Percentiles rank a stretch among this genome's conserved stretches.
These are phyloP conservation scores for Guadua angustifolia DNA, from an alignment of 176 grass and related monocot genomes.

Conservation along the genomic window DNA sequence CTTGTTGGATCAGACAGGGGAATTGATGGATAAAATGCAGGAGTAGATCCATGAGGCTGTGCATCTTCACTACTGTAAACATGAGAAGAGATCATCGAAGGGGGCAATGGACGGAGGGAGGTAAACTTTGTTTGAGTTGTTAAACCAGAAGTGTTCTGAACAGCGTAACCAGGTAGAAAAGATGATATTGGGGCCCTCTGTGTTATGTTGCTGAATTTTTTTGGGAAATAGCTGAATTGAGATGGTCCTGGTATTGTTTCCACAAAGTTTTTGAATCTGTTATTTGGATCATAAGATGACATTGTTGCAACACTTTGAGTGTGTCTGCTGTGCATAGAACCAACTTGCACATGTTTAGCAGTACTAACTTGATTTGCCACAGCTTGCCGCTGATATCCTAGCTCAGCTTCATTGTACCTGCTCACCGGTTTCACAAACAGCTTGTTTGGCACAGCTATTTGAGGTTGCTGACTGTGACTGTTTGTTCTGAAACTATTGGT, in stretches of 20 bases:
- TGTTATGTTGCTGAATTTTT: conserved; percentile 37
- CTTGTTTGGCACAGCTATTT: conserved; percentile 47
- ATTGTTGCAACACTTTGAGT: conserved; percentile 44
- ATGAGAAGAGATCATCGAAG: conserved; percentile 54
- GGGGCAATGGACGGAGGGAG: conserved; percentile 57
- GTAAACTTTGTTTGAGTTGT: conserved; percentile 53
- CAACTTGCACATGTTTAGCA: conserved; percentile 14
- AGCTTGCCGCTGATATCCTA: conserved; percentile 26
- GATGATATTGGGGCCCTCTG: conserved; percentile 32
- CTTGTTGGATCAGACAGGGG: conserved; percentile 9
- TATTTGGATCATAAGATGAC: conserved; percentile 48
- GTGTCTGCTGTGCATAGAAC: conserved; percentile 5
- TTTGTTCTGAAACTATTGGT: conserved; percentile 36
- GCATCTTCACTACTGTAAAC: conserved; percentile 34
- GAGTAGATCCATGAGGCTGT: conserved; percentile 38
- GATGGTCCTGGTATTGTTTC: conserved; percentile 43
- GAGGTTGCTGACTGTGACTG: conserved; percentile 39
- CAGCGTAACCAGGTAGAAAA: conserved; percentile 31
- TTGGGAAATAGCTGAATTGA: conserved; percentile 41
- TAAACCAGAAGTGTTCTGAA: conserved; percentile 24
- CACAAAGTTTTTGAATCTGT: conserved; percentile 34
- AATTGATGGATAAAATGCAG: conserved; percentile 37
- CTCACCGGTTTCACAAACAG: conserved; percentile 28
- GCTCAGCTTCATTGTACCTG: conserved; percentile 30
- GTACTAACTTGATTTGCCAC: conserved; percentile 39